A percentile compares a stretch with the other conserved stretches of the same genome.
Evolutionary conservation across 305 asterid species (phyloP).

Genomic region (Fraxinus floribunda): DNA sequence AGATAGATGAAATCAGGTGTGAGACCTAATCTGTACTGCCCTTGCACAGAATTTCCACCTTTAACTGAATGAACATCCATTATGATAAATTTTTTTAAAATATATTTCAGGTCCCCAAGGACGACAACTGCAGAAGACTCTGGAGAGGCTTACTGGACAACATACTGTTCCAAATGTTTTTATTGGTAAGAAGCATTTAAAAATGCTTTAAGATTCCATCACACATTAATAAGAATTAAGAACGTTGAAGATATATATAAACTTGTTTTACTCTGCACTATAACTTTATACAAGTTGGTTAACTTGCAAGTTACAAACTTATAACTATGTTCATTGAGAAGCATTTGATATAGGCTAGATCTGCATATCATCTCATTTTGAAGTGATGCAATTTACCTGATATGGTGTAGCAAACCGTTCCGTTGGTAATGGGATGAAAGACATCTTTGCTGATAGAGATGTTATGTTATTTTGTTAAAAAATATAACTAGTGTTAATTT

Average conservation of each 20-base stretch:
- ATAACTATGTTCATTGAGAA: not conserved
- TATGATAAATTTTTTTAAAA: not conserved
- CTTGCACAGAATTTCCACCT: not conserved
- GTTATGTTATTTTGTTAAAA: not conserved
- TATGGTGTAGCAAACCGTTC: not conserved
- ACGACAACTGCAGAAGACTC: slow-evolving; percentile 64
- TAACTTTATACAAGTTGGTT: not conserved
- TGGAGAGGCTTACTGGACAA: slow-evolving; percentile 70
- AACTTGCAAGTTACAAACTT: not conserved
- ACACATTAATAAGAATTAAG: not conserved
- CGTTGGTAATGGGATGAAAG: not conserved
- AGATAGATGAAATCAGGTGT: not conserved
- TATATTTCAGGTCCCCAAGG: slow-evolving; percentile 55
- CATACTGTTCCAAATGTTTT: slow-evolving; percentile 76
- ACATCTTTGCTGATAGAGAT: not conserved
- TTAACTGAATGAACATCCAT: not conserved
- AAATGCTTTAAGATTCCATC: not conserved
- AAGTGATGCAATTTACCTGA: not conserved
- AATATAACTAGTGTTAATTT: not conserved
- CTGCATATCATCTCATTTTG: not conserved
- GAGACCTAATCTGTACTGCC: not conserved
- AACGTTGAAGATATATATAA: not conserved
- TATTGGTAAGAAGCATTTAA: slow-evolving; percentile 47
- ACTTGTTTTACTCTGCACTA: not conserved
- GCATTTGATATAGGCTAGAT: not conserved